Evolutionary conservation across 2,329 filamentous ascomycete genomes (phyloP), one percentile per base, ranked within the genome.

Genomic region (Didymellaceae sp.): DNA sequence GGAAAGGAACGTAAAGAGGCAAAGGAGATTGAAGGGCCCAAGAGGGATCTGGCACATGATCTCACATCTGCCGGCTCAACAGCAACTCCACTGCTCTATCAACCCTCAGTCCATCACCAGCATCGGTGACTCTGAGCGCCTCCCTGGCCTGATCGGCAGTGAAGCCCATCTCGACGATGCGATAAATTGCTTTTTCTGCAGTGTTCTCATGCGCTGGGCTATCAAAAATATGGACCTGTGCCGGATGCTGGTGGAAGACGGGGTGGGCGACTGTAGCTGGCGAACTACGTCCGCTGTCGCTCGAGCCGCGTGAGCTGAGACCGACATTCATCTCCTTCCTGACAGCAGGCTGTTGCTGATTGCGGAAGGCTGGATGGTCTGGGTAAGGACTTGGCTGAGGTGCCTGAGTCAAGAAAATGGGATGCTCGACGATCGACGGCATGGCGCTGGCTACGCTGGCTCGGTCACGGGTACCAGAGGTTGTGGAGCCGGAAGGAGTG

Each of bases 111-210:
- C 82, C 82, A 55, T 84, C 81, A 0, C 83, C 84, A 11, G 77
- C 78, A 64, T 86, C 84, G 5, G 83, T 86, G 58, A 80, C 77
- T 31, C 79, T 77, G 14, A 87, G 70, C 14, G 84, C 84, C 60
- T 80, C 78, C 50, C 80, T 78, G 6, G 83, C 83, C 55, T 84
- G 77, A 14, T 77, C 76, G 13, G 78, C 72, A 6, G 76, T 76
- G 57, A 86, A 87, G 0, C 84, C 84, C 66, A 86, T 82, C 26
- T 84, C 79, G 5, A 85, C 81, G 47, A 87, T 80, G 32, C 78
- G 74, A 37, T 76, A 72, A 14, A 86, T 78, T 0, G 84, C 84
- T 35, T 77, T 75, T 38, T 85, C 83, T 11, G 80, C 80, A 0
- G 82, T 81, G 42, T 84, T 80, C 28, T 79, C 69, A 57, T 65